Evolutionary conservation across 306 rosid genomes (phyloP), one percentile per base, ranked within the genome.

Genomic region (Cyamopsis tetragonoloba): DNA sequence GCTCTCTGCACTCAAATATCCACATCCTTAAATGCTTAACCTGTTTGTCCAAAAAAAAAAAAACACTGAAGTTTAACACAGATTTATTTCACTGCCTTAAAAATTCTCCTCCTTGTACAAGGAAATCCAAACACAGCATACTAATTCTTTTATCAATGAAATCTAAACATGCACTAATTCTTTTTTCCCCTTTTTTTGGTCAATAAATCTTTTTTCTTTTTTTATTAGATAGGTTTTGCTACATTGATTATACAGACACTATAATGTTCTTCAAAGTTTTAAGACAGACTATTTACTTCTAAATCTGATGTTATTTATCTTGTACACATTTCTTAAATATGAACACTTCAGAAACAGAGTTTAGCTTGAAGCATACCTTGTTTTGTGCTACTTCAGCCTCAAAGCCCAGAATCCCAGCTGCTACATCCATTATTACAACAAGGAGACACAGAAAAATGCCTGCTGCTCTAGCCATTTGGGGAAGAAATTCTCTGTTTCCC

Each of bases 1-100:
- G 99, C 6, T 93, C 84, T 79, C 86, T 86, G 58, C 99, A 93
- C 83, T 93, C 99, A 47, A 93, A 93, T 76, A 93, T 86, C 95
- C 97, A 93, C 39, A 93, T 23, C 62, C 88, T 85, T 12, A 90
- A 59, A 53, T 93, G 95, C 77, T 90, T 90, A 32, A 84, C 96
- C 98, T 86, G 83, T 42, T 86, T 42, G 39, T 31, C 42, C 1
- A 64, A 63, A 80, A 39, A 2, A 64, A 63, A 80, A 39, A 15
- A 28, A 34, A 5, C 19, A 39, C 13, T 37, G 4, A 7, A 58
- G 15, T 64, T 76, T 12, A 28, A 18, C 42, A 24, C 23, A 54
- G 43, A 46, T 53, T 30, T 34, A n/a, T n/a, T n/a, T n/a, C n/a
- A n/a, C n/a, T n/a, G n/a, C n/a, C n/a, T n/a, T n/a, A n/a, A n/a